phyloP scores from a whole-genome alignment of 495 filamentous ascomycete genomes.

The Parachaetomium inaequale region DNA sequence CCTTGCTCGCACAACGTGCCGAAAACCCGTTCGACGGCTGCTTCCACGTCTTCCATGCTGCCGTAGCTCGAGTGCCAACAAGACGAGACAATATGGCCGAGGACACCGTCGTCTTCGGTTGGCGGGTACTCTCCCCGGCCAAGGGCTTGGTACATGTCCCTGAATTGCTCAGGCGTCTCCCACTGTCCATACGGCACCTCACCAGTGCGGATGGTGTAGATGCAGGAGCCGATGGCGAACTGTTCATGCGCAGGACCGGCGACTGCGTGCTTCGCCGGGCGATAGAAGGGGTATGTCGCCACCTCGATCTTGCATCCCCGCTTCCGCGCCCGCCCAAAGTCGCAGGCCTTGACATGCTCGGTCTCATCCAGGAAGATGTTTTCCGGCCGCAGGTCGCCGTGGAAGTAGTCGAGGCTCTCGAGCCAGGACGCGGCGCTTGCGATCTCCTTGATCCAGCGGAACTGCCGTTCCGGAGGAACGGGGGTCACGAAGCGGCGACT shows the following conservation, averaged over 20 bases:
- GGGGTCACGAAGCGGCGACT: background rate
- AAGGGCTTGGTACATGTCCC: background rate
- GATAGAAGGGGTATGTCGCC: conserved; percentile 1
- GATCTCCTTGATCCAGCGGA: conserved; percentile 3
- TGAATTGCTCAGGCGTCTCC: background rate
- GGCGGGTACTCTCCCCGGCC: background rate
- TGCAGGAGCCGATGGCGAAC: background rate
- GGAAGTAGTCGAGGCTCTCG: background rate
- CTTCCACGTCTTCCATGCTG: background rate
- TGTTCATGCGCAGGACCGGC: background rate
- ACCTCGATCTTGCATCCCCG: background rate
- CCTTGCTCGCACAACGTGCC: background rate
- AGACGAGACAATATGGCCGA: conserved; percentile 1
- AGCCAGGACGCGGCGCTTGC: conserved; percentile 2
- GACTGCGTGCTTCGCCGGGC: background rate
- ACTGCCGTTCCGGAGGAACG: background rate
- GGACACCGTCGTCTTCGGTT: background rate
- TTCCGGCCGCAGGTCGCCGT: conserved; percentile 1
- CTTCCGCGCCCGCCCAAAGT: background rate
- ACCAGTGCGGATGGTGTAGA: background rate
- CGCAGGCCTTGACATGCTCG: background rate
- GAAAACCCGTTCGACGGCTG: background rate
- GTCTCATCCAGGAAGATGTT: background rate
- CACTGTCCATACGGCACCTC: background rate
- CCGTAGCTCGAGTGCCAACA: background rate